Percentiles rank a stretch among this genome's conserved stretches.
Conservation (phyloP, 352 stramenopile genomes). For the Pythium rishiriense region DNA sequence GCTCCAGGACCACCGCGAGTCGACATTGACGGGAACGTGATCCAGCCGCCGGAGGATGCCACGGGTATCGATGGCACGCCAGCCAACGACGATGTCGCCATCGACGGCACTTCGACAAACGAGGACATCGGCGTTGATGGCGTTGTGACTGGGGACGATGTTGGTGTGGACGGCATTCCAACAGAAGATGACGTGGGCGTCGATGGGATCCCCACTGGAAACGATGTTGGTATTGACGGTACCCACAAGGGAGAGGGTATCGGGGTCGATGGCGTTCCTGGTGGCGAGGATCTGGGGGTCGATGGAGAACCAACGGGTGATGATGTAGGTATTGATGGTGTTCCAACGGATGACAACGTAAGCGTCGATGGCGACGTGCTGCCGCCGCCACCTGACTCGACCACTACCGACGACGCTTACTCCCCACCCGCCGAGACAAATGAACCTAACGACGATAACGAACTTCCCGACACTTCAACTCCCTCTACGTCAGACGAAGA, state of each 20-base stretch:
- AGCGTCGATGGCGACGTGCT: background rate
- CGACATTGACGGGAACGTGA: constrained; percentile 3
- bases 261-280: background rate
- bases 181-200: background rate
- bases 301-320: background rate
- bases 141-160: background rate
- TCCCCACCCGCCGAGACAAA: background rate
- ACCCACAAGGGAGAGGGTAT: too few species aligned
- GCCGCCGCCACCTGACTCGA: background rate
- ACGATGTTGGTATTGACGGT: too few species aligned
- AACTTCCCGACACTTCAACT: too few species aligned
- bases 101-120: background rate
- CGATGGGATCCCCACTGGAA: background rate
- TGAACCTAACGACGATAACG: background rate
- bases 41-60: background rate
- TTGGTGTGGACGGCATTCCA: background rate
- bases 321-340: background rate
- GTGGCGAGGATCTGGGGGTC: background rate
- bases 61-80: background rate
- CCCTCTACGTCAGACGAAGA: too few species aligned
- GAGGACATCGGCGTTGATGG: background rate
- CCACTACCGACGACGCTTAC: background rate
- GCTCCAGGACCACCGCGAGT: background rate
- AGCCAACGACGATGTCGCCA: background rate
- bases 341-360: background rate